phyloP scores from a whole-genome alignment of 192 early-diverging fungal genomes.

The Coemansia sp. region DNA sequence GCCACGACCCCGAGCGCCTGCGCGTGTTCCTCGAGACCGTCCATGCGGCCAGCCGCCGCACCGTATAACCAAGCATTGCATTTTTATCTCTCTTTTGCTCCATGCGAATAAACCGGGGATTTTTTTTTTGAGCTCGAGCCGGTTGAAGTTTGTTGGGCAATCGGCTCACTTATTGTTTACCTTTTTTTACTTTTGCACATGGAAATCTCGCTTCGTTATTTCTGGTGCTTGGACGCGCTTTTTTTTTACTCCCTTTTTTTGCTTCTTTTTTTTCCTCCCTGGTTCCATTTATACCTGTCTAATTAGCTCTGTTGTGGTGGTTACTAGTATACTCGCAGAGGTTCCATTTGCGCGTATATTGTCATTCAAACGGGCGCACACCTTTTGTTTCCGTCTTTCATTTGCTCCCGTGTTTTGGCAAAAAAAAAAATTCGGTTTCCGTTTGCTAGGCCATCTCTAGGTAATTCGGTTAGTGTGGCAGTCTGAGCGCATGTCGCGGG shows the following conservation, averaged over 20 bases:
- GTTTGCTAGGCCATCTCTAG: too few relatives aligned
- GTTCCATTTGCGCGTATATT: not conserved
- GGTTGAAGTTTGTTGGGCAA: not conserved
- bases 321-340: not conserved
- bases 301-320: not conserved
- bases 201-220: not conserved
- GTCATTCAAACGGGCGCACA: not conserved
- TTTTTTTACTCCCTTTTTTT: not conserved
- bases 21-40: constrained; percentile 68
- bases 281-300: too few relatives aligned
- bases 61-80: constrained; percentile 7
- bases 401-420: not conserved
- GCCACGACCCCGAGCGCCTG: constrained; percentile 66
- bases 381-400: not conserved
- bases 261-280: too few relatives aligned
- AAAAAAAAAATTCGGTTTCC: too few relatives aligned
- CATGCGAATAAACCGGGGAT: not conserved
- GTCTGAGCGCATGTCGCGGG: too few relatives aligned
- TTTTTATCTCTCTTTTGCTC: not conserved
- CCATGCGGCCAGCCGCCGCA: constrained; percentile 48
- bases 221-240: not conserved
- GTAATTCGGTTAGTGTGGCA: too few relatives aligned
- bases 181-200: not conserved
- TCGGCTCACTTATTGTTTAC: not conserved
- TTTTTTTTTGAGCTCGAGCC: not conserved